phyloP scores from a whole-genome alignment of 805 yeast genomes.

The Naumovozyma dairenensis region DNA sequence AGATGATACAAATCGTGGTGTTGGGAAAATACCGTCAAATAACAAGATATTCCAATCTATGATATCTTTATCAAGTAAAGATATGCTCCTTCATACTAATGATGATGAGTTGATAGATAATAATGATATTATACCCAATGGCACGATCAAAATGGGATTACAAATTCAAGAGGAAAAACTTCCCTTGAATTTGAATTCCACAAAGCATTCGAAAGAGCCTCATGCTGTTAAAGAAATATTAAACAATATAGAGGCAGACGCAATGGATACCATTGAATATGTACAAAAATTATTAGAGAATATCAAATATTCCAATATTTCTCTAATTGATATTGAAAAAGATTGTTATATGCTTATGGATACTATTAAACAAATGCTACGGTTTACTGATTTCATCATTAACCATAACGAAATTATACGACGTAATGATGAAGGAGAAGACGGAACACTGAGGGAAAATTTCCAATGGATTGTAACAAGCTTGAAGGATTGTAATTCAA shows the following conservation, averaged over 20 bases:
- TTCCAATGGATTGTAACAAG: background rate
- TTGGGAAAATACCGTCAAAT: background rate
- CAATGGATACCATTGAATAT: background rate
- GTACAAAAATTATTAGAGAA: background rate
- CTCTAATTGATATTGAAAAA: background rate
- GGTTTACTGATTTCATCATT: background rate
- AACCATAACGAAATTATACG: too few species aligned
- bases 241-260: too few species aligned
- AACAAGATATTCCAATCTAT: conserved; percentile 5
- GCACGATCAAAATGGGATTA: too few species aligned
- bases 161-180: too few species aligned
- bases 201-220: too few species aligned
- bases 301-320: background rate
- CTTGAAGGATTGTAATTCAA: background rate
- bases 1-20: too few species aligned
- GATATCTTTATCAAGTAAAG: too few species aligned
- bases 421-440: background rate
- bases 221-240: too few species aligned
- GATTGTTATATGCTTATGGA: background rate
- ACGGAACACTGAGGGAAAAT: background rate
- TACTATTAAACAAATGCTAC: background rate
- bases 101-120: too few species aligned
- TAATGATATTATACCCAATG: too few species aligned
- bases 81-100: too few species aligned
- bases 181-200: too few species aligned